Evolutionary conservation across 805 yeast genomes (phyloP).

Genomic region (Saccharomycopsis sp.): DNA sequence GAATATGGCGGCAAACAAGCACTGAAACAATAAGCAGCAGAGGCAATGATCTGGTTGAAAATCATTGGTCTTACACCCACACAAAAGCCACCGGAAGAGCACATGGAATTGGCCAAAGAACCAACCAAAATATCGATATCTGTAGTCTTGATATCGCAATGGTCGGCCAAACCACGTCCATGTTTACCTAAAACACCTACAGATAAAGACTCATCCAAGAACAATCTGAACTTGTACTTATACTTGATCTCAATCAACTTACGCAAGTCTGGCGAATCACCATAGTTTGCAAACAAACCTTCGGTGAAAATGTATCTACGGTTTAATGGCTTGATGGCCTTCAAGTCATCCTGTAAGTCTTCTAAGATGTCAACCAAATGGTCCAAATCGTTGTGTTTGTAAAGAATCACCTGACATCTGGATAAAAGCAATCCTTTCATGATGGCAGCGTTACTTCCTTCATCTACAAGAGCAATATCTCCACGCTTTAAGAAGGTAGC

Average conservation of each 20-base stretch:
- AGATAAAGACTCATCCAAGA: conserved; percentile 82
- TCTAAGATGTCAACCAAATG: conserved; percentile 66
- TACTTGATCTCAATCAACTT: conserved; percentile 67
- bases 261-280: conserved; percentile 70
- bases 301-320: conserved; percentile 90
- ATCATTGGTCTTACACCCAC: conserved; percentile 80
- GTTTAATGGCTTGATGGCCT: conserved; percentile 67
- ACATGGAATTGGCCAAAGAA: conserved; percentile 73
- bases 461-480: conserved; percentile 84
- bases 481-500: conserved; percentile 96
- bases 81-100: conserved; percentile 90
- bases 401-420: conserved; percentile 69
- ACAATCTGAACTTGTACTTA: conserved; percentile 76
- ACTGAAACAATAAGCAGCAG: conserved; percentile 85
- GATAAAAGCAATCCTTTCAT: conserved; percentile 87
- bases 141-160: conserved; percentile 47
- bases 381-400: conserved; percentile 81
- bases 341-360: conserved; percentile 53
- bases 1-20: conserved; percentile 93
- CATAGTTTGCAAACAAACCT: conserved; percentile 75
- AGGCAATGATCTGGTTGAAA: conserved; percentile 85
- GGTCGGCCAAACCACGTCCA: conserved; percentile 85
- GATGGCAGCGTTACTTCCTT: conserved; percentile 63
- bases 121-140: conserved; percentile 85
- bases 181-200: conserved; percentile 78